Percentiles rank a stretch among this genome's conserved stretches.
Conservation (phyloP, 306 rosid species). For the Vigna radiata region DNA sequence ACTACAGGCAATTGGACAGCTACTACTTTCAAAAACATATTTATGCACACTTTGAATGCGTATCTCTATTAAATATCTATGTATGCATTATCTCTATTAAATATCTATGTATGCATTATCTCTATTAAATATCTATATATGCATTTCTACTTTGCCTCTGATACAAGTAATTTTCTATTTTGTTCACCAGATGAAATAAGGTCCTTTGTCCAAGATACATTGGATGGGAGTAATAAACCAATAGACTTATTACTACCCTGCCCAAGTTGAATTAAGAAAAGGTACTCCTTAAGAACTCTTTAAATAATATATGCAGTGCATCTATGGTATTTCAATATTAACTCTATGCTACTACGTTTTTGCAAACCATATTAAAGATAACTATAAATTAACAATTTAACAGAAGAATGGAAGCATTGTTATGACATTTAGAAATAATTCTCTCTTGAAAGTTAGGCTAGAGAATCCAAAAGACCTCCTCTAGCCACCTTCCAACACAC, state of each 20-base stretch:
- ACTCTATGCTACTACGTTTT: constrained; percentile 19
- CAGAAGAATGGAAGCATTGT: too few relatives aligned
- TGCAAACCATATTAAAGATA: background rate
- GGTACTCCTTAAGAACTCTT: constrained; percentile 5
- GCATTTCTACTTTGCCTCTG: constrained; percentile 5
- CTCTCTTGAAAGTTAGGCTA: too few relatives aligned
- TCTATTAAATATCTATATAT: constrained; percentile 28
- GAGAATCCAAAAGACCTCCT: too few relatives aligned
- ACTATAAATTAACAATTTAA: too few relatives aligned
- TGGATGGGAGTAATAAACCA: constrained; percentile 4
- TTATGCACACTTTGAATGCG: constrained; percentile 3
- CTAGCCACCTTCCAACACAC: too few relatives aligned
- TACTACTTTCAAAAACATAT: constrained; percentile 41
- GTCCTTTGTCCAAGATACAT: constrained; percentile 9
- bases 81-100: constrained; percentile 27
- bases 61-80: constrained; percentile 28
- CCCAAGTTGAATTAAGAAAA: constrained; percentile 19
- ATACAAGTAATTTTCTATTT: constrained; percentile 19
- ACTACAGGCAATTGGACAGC: constrained; percentile 37
- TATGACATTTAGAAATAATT: too few relatives aligned
- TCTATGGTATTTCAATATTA: constrained; percentile 6
- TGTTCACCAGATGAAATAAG: constrained; percentile 31
- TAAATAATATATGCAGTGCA: constrained; percentile 25
- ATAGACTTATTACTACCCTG: constrained; percentile 27
- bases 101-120: constrained; percentile 24